Evolutionary conservation across 1,284 basidiomycete genomes (phyloP), one percentile per base, ranked within the genome.

Genomic region (Naganishia cerealis): DNA sequence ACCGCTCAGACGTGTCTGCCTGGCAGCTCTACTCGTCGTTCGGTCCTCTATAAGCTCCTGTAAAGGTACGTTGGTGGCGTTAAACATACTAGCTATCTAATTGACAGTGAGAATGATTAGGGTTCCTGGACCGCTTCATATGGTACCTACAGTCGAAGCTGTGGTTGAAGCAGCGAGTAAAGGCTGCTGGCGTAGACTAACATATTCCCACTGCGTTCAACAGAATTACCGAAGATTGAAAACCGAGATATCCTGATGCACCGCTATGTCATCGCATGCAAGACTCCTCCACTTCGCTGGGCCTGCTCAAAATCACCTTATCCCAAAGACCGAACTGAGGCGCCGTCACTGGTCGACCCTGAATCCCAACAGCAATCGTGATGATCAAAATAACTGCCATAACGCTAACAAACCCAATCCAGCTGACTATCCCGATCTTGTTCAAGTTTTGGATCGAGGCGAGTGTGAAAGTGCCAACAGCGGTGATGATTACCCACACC

Each of bases 371-470:
- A 10, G 75, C 74, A 48, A 77, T 72, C 36, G 74, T 74, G 65
- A 76, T 67, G 55, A 74, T 72, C 42, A 76, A 61, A 52, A 76
- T 71, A 26, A 74, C 72, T 48, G 61, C 29, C 67, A 77, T 71
- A 53, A 78, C 72, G 8, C 71, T 72, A 18, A 74, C 67, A 57
- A 77, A 72, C 1, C 77, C 77, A 43, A 75, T 67, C 73, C 76
- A 77, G 10, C 71, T 71, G 24, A 79, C 62, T 16, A 72, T 72
- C 3, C 73, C 74, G 36, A 79, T 71, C 39, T 73, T 68, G 70
- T 72, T 73, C 9, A 79, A 70, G 12, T 75, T 78, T 53, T 74
- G 77, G 33, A 79, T 73, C 7, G 71, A 73, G 2, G 76, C 75
- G n/a, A 75, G 63, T 10, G 58, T 24, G 62, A 72, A 73, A 7